Percentiles rank a stretch among this genome's conserved stretches.
phyloP scores from a whole-genome alignment of 768 basidiomycete genomes.

The Rhizopogon sp. region DNA sequence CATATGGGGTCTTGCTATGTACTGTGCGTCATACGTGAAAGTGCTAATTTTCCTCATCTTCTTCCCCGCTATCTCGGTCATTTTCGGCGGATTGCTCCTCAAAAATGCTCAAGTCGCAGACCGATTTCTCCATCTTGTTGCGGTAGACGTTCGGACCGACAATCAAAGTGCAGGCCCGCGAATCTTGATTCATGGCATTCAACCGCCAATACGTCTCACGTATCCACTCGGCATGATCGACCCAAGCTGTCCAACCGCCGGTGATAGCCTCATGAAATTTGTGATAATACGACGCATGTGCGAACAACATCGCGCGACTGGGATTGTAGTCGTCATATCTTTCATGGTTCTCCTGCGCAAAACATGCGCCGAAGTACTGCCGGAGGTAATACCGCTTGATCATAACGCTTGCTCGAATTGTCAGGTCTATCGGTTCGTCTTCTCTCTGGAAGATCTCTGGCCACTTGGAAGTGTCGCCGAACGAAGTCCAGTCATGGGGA shows the following conservation, averaged over 20 bases:
- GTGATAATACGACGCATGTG: not conserved
- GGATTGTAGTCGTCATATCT: not conserved
- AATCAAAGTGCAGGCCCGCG: not conserved
- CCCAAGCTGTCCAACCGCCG: not conserved
- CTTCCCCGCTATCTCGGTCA: not conserved
- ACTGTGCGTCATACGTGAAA: not conserved
- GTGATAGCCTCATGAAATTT: not conserved
- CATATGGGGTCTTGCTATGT: too few relatives aligned
- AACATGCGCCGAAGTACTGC: not conserved
- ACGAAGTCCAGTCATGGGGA: not conserved
- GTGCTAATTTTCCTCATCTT: not conserved
- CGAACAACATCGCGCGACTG: not conserved
- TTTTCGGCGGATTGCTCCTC: not conserved
- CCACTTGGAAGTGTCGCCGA: not conserved
- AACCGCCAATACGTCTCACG: not conserved
- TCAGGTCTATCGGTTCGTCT: not conserved
- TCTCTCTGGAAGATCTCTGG: not conserved
- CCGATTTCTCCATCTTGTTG: not conserved
- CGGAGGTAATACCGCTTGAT: not conserved
- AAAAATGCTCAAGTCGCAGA: not conserved
- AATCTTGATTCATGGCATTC: not conserved
- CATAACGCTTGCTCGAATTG: not conserved
- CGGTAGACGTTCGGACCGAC: not conserved
- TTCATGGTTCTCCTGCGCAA: not conserved
- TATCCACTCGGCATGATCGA: not conserved